Evolutionary conservation across 73 alveolate genomes (phyloP), one percentile per base, ranked within the genome.

Genomic region (Paramecium caudatum): DNA sequence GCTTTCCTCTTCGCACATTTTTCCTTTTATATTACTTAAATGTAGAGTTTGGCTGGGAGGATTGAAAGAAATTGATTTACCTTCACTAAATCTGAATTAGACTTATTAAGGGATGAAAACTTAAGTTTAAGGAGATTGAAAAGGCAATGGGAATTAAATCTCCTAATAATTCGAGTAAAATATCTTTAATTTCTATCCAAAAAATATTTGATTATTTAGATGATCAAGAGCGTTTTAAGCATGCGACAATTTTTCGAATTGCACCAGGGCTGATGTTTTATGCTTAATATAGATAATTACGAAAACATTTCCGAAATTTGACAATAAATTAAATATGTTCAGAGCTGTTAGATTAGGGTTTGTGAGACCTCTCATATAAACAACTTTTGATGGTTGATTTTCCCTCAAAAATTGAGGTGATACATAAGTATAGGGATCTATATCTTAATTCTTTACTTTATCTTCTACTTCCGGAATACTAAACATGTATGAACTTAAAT

Each of bases 141-240:
- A 8, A 21, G 88, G 88, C 19, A 74, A 9, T 2, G 62, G 88
- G n/a, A 74, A 74, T 39, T 74, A 74, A 4, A 74, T 86, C 9
- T 70, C 69, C 34, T 86, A 55, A 23, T 86, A 86, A 65, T 86
- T 86, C 5, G 93, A 86, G 23, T 86, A 86, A 50, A 86, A 86
- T 27, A 86, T 63, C 30, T 78, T 55, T 25, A 86, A 62, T 43
- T 86, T 62, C 23, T 37, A 41, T 1, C 90, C 82, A 43, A 62
- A 70, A 27, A 86, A 70, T 13, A 43, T 37, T 33, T 62, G 17
- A 34, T 27, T 41, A 25, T 86, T 78, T 21, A 86, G 30, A 43
- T 86, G 88, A 43, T 86, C 93, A 15, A 62, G 27, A 16, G 93
- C 93, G 39, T 62, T 86, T 17, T 70, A 21, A 23, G 93, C 93